A percentile compares a stretch with the other conserved stretches of the same genome.
phyloP scores from a whole-genome alignment of 2,329 filamentous ascomycete species.

The Ascosphaera apis region DNA sequence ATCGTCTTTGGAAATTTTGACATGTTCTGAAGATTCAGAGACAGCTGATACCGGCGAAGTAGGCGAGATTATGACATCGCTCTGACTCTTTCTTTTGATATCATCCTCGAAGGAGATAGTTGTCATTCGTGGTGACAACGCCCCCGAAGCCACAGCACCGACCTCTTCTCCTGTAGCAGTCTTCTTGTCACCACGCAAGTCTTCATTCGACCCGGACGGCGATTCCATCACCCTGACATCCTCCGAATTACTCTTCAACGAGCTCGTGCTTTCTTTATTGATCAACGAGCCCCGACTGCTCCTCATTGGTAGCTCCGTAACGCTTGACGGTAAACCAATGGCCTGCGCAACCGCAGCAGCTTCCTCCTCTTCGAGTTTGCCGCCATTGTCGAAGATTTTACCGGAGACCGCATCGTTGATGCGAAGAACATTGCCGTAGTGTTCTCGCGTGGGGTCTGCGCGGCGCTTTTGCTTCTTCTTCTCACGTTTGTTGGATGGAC shows the following conservation, averaged over 20 bases:
- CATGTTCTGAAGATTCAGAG: too few species aligned
- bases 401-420: constrained; percentile 31
- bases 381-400: constrained; percentile 28
- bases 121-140: neutral
- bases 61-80: too few species aligned
- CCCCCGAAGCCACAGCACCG: neutral
- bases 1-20: too few species aligned
- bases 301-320: neutral
- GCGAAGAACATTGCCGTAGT: constrained; percentile 56
- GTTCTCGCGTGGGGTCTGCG: constrained; percentile 50
- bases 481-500: constrained; percentile 64
- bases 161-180: neutral
- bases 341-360: constrained; percentile 27
- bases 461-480: constrained; percentile 76
- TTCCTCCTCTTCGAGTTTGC: constrained; percentile 24
- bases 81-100: neutral
- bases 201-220: constrained; percentile 5
- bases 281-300: neutral
- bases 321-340: constrained; percentile 18
- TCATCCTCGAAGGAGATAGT: neutral
- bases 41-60: too few species aligned
- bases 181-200: neutral
- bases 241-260: constrained; percentile 7
- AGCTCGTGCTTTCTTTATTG: constrained; percentile 3
- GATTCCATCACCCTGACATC: constrained; percentile 7